Evolutionary conservation across 2,329 filamentous ascomycete genomes (phyloP).

Genomic region (Sporothrix luriei): DNA sequence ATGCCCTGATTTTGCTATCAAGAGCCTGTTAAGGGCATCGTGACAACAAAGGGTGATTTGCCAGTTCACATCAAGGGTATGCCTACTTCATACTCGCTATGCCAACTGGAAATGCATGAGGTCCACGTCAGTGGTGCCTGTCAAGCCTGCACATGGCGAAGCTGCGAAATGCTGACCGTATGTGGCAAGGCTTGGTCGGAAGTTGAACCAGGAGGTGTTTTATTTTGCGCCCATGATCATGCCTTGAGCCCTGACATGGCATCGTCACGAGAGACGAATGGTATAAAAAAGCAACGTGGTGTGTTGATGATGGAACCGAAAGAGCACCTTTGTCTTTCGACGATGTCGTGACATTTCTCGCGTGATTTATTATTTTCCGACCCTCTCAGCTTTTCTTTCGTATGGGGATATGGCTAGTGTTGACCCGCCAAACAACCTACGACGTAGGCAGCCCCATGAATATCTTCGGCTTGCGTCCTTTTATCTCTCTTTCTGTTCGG

Average conservation of each 20-base stretch:
- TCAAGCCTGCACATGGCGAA: background rate
- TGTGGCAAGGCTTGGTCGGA: background rate
- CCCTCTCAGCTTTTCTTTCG: background rate
- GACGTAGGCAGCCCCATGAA: background rate
- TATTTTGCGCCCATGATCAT: background rate
- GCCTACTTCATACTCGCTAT: background rate
- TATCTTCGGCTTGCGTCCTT: background rate
- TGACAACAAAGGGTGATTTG: background rate
- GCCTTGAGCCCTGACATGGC: background rate
- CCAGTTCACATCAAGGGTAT: conserved; percentile 1
- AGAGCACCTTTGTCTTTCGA: background rate
- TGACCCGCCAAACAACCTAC: no score
- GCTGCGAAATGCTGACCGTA: background rate
- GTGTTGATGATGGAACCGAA: background rate
- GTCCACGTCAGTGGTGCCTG: background rate
- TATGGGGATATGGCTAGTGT: background rate
- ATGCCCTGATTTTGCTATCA: background rate
- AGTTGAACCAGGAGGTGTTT: conserved; percentile 6
- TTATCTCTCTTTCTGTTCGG: background rate
- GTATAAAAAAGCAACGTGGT: background rate
- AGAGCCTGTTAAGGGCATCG: background rate
- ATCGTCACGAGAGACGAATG: background rate
- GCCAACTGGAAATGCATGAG: background rate
- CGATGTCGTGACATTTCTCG: background rate
- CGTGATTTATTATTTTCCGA: background rate